A percentile compares a stretch with the other conserved stretches of the same genome.
These are phyloP conservation scores for Guyanaporus albipodus DNA, from an alignment of 768 basidiomycete species.

Conservation along the genomic window DNA sequence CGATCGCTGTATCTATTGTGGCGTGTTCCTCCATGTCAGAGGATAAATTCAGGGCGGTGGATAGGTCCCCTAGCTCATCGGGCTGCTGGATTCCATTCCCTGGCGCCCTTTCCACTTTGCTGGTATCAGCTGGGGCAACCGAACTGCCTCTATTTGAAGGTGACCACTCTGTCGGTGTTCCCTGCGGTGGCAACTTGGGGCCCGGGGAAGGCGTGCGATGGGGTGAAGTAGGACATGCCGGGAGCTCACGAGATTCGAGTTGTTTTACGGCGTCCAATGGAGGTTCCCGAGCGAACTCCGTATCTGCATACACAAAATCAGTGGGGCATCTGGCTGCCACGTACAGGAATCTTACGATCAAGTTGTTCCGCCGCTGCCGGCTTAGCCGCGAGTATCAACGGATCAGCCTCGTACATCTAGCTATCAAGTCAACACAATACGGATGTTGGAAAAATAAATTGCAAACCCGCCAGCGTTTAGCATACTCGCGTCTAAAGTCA, in stretches of 20 bases:
- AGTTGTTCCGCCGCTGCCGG: slow-evolving; percentile 4
- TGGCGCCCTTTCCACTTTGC: not conserved
- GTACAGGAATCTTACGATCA: slow-evolving; percentile 9
- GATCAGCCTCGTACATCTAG: slow-evolving; percentile 13
- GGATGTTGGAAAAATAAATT: not conserved
- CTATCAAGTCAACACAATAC: not conserved
- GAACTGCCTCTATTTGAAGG: slow-evolving; percentile 22
- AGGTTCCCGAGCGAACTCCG: not conserved
- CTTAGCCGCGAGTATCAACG: slow-evolving; percentile 14
- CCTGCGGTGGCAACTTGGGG: slow-evolving; percentile 9
- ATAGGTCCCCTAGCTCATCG: slow-evolving; percentile 1
- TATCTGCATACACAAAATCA: slow-evolving; percentile 3
- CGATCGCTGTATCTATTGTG: not conserved
- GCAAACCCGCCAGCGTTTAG: slow-evolving; percentile 27
- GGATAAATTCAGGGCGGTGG: not conserved
- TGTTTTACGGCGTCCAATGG: not conserved
- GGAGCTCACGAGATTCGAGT: not conserved
- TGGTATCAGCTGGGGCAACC: not conserved
- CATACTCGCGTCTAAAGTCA: slow-evolving; percentile 13
- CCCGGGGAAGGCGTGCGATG: slow-evolving; percentile 8
- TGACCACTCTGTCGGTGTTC: slow-evolving; percentile 33
- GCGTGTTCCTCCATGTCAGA: slow-evolving; percentile 15
- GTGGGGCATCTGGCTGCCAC: not conserved
- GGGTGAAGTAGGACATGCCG: not conserved
- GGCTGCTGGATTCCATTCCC: not conserved